Evolutionary conservation across 306 rosid species (phyloP), one percentile per base, ranked within the genome.

Genomic region (Glycine latifolia): DNA sequence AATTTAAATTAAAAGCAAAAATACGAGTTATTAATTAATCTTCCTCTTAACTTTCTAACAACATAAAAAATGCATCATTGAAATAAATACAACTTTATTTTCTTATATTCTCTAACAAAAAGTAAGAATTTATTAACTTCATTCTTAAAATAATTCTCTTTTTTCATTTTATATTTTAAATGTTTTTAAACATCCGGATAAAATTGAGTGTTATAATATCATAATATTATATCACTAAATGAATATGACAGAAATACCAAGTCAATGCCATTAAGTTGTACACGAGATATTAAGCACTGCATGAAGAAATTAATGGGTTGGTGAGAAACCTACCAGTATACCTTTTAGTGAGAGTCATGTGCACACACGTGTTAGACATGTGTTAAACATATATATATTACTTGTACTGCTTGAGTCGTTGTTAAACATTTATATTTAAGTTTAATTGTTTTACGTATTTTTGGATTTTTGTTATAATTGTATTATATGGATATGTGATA

Each of bases 221-320:
- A 26, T 26, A 26, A 26, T 26, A 26, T 26, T 26, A 26, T 26
- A 26, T 26, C 31, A 26, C 31, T 26, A 26, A 26, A 26, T 26
- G 31, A 26, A 26, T 26, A 55, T 20, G 43, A 39, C 52, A 39
- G 20, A 61, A 46, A 10, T 60, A 76, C 55, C 8, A 17, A 74
- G 76, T 71, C 76, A 71, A 50, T 50, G 60, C 14, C 26, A 26
- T 26, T 26, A 71, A 50, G 17, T 71, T 71, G 58, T 47, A 26
- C 43, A 20, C 6, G 73, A 67, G 59, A 70, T 48, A 70, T 3
- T 20, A 20, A 20, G 43, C 41, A 48, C 35, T 70, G 59, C 47
- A 59, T 59, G 78, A 59, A 71, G 12, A 50, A 72, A 12, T 70
- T 20, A 79, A 79, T 79, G 83, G 83, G 71, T 79, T 11, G 78